Base-by-base conservation (phyloP, 192 early-diverging fungal species). In the Geosiphon pyriformis region DNA sequence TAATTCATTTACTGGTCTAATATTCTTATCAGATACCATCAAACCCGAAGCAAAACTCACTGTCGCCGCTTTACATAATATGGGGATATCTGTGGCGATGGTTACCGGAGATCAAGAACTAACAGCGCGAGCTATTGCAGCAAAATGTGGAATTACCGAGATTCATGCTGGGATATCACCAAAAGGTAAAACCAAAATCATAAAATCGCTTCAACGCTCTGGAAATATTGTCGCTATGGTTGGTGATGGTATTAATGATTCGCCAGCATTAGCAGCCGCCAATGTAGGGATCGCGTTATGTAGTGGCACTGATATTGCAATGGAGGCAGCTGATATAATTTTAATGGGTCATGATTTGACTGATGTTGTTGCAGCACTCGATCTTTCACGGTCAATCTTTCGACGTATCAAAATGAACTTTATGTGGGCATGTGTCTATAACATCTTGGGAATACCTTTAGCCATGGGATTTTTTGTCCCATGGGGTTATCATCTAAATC, bases 181-280 rank as follows among this genome's bases (percentile, higher is more conserved):
- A 0, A 83, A 84, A 7, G 96, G 94, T 49, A 98, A 98, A 78
- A 89, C 85, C 0, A 73, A 80, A 1, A 83, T 98, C 27, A 83
- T 98, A 1, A 72, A 78, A 56, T 69, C 72, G 18, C 70, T 98
- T 78, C 93, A 95, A 17, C 72, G 80, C 12, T 67, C 69, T 2
- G 68, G 2, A 48, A 77, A 80, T 15, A 71, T 85, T 61, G 89
- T 94, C 0, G 96, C 94, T 4, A 94, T 98, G 91, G 89, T 96
- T 1, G 96, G 96, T 15, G 96, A 98, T 71, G 96, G 96, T 35
- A 87, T 95, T 70, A 98, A 98, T 64, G 96, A 98, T 65, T 91
- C 93, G 7, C 93, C 93, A 22, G 90, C 92, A 8, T 74, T 98
- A 58, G 94, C 92, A 0, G 82, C 83, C 8, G 80, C 90, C 8